phyloP scores from a whole-genome alignment of 2,329 filamentous ascomycete species.

The Apiospora sp. region DNA sequence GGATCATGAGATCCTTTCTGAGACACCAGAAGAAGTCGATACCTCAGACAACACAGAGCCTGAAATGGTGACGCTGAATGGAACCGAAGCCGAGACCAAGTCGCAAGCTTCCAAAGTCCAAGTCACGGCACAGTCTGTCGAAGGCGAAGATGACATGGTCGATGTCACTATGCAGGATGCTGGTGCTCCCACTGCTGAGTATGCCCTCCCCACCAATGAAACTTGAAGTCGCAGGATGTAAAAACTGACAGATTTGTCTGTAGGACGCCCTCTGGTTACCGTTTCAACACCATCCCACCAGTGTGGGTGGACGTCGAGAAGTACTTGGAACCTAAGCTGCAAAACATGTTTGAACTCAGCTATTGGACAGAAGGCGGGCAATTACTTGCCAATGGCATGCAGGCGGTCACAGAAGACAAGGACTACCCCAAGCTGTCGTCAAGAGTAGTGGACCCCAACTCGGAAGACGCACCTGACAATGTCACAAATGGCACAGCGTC shows the following conservation, averaged over 20 bases:
- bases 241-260: not conserved
- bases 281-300: conserved; percentile 59
- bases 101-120: conserved; percentile 47
- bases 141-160: conserved; percentile 89
- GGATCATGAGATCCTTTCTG: conserved; percentile 68
- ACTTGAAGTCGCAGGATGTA: not conserved
- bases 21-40: conserved; percentile 47
- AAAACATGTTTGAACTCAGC: conserved; percentile 79
- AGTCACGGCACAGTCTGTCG: conserved; percentile 79
- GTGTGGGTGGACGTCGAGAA: conserved; percentile 60
- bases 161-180: conserved; percentile 85
- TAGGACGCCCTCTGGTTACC: not conserved
- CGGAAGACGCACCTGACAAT: conserved; percentile 57
- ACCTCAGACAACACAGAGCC: conserved; percentile 66
- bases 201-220: not conserved
- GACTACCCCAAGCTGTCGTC: conserved; percentile 62
- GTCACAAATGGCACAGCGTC: conserved; percentile 57
- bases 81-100: conserved; percentile 46
- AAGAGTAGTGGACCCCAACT: conserved; percentile 51
- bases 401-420: conserved; percentile 65
- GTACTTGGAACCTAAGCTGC: conserved; percentile 69
- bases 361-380: conserved; percentile 67
- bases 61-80: conserved; percentile 73
- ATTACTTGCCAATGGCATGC: conserved; percentile 75
- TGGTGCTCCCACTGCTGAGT: conserved; percentile 25